A percentile compares a stretch with the other conserved stretches of the same genome.
These are phyloP conservation scores for Nakazawaea pomicola DNA, from an alignment of 805 yeast genomes.

Conservation along the genomic window DNA sequence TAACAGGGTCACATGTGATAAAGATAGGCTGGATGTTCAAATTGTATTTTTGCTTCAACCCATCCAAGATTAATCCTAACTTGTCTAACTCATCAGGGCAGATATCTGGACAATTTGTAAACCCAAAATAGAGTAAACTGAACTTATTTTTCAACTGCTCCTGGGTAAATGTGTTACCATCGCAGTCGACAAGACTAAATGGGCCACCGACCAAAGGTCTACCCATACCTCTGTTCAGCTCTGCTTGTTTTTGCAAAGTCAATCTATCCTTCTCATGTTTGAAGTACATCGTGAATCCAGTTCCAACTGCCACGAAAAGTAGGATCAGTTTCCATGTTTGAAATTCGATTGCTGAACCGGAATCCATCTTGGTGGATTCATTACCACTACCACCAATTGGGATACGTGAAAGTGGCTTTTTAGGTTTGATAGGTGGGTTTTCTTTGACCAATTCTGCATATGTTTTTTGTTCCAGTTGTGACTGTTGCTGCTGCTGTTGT, in stretches of 20 bases:
- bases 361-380: constrained; percentile 24
- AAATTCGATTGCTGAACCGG: constrained; percentile 51
- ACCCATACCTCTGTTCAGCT: constrained; percentile 82
- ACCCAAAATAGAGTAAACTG: constrained; percentile 89
- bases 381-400: constrained; percentile 63
- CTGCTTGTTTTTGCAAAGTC: constrained; percentile 72
- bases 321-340: constrained; percentile 82
- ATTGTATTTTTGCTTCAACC: constrained; percentile 48
- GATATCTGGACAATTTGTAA: constrained; percentile 96
- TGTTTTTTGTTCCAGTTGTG: background rate
- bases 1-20: constrained; percentile 94
- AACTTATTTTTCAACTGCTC: constrained; percentile 73
- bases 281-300: constrained; percentile 66
- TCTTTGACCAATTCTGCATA: constrained; percentile 9
- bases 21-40: constrained; percentile 78
- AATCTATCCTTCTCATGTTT: constrained; percentile 71
- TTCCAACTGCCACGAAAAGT: constrained; percentile 64
- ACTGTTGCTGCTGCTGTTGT: background rate
- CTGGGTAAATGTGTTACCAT: constrained; percentile 73
- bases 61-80: constrained; percentile 66
- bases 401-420: constrained; percentile 73
- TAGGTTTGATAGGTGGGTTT: constrained; percentile 14
- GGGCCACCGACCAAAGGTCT: constrained; percentile 93
- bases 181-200: constrained; percentile 64
- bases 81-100: constrained; percentile 98